phyloP scores from a whole-genome alignment of 2,329 filamentous ascomycete genomes.

The Zelopaecilomyces penicillatus region DNA sequence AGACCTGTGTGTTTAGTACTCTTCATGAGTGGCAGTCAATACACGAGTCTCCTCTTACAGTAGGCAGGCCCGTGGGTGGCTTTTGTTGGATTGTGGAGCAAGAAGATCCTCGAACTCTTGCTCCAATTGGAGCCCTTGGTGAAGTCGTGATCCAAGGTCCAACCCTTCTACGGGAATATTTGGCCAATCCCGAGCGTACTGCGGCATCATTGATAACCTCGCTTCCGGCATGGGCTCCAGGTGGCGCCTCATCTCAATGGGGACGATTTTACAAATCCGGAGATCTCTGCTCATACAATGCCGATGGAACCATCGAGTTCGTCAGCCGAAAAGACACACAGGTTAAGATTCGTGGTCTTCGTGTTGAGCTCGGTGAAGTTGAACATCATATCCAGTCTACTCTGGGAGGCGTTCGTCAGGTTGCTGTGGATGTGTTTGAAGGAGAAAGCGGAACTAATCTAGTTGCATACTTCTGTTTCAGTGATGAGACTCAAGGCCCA shows the following conservation, averaged over 20 bases:
- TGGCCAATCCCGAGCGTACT: slow-evolving; percentile 2
- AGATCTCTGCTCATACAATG: slow-evolving; percentile 33
- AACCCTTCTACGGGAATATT: slow-evolving; percentile 4
- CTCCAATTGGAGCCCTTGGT: too few relatives aligned
- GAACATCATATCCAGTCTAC: slow-evolving; percentile 5
- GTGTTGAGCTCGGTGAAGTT: slow-evolving; percentile 7
- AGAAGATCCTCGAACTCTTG: neutral
- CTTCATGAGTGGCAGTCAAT: neutral
- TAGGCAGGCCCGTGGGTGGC: slow-evolving; percentile 1
- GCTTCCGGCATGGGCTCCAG: slow-evolving; percentile 1
- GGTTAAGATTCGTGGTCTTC: slow-evolving; percentile 43
- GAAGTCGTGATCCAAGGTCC: too few relatives aligned
- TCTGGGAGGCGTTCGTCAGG: neutral
- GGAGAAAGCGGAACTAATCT: neutral
- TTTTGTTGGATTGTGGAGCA: slow-evolving; percentile 7
- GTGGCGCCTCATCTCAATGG: neutral
- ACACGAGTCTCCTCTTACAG: neutral
- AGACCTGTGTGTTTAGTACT: slow-evolving; percentile 1
- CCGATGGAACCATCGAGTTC: slow-evolving; percentile 30
- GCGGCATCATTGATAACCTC: neutral
- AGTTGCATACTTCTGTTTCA: slow-evolving; percentile 4
- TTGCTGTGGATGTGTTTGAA: slow-evolving; percentile 4
- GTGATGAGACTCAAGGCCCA: neutral
- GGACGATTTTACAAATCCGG: slow-evolving; percentile 33
- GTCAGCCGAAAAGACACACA: slow-evolving; percentile 46